Base-by-base conservation (phyloP, 352 stramenopile species). In the Phytophthora foliorum region DNA sequence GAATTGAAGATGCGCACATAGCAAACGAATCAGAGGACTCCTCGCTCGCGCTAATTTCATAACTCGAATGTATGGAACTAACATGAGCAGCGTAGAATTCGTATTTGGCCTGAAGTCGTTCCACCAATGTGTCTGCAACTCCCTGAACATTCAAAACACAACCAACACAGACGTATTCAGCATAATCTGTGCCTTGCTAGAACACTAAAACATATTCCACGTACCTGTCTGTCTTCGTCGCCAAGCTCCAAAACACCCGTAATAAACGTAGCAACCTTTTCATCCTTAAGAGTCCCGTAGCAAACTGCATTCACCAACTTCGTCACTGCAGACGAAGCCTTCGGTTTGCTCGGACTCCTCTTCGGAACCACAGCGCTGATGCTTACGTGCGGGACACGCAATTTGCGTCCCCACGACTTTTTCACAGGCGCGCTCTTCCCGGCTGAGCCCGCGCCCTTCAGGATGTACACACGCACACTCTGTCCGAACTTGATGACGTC, bases 241-340 rank as follows among this genome's bases (percentile, higher is more conserved):
- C 74, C 75, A 16, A 97, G 73, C 53, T 95, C 88, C 61, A 93
- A 77, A 50, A 91, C 85, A 0, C 77, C 82, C 6, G 71, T 81
- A 45, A 92, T 61, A 60, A 95, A 95, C 31, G 72, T 74, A 16
- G 86, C 82, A 46, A 90, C 63, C 50, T 93, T 92, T 29, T 93
- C 88, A 41, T 93, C 83, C 19, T 80, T 87, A 6, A 92, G 72
- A 14, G 70, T 91, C 6, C 85, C 85, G 51, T 92, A 94, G 66
- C 84, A 93, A 29, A 94, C 82, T n/a, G 90, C 87, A 65, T 92
- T 94, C 21, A 97, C 84, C 19, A 97, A 56, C 66, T 97, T 97
- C 8, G 81, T 83, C n/a, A 88, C 75, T 0, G 74, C 53, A 0
- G 80, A 70, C 21, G 83, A 83, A 41, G 86, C 80, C 54, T 88